These are phyloP conservation scores for Penicillium desertorum DNA, from an alignment of 495 filamentous ascomycete species.

Conservation along the genomic window DNA sequence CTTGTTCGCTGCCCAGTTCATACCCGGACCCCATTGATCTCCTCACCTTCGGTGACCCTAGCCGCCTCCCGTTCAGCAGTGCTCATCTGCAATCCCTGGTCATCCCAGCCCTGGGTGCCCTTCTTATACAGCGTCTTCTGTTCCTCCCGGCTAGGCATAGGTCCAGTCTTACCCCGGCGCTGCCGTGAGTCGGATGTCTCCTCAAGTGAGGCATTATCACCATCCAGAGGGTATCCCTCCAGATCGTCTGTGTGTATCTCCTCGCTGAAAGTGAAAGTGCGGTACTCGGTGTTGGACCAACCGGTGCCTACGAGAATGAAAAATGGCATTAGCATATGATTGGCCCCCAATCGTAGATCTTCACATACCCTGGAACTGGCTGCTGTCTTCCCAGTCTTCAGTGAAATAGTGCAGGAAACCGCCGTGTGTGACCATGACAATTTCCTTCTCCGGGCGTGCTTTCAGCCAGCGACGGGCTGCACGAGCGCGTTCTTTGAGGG, in stretches of 20 bases:
- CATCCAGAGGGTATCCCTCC: slow-evolving; percentile 40
- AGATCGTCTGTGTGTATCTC: slow-evolving; percentile 38
- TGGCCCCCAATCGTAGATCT: not conserved
- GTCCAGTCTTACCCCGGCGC: slow-evolving; percentile 53
- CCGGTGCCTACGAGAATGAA: slow-evolving; percentile 58
- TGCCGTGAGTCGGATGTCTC: slow-evolving; percentile 61
- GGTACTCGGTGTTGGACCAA: slow-evolving; percentile 82
- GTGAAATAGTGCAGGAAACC: slow-evolving; percentile 77
- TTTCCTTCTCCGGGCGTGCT: slow-evolving; percentile 52
- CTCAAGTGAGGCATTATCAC: slow-evolving; percentile 59
- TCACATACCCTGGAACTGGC: slow-evolving; percentile 52
- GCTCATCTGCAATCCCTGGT: slow-evolving; percentile 46
- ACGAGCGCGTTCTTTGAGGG: slow-evolving; percentile 62
- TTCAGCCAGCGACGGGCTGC: slow-evolving; percentile 68
- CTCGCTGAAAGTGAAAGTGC: slow-evolving; percentile 68
- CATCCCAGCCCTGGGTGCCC: slow-evolving; percentile 46
- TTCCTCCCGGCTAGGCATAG: slow-evolving; percentile 36
- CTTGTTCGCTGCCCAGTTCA: slow-evolving; percentile 4
- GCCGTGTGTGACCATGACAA: slow-evolving; percentile 75
- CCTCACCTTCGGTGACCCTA: slow-evolving; percentile 38
- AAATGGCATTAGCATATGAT: not conserved
- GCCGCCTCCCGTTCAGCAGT: slow-evolving; percentile 40
- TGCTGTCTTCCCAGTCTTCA: slow-evolving; percentile 72
- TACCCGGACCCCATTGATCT: slow-evolving; percentile 37
- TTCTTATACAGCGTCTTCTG: slow-evolving; percentile 42